Percentiles rank a stretch among this genome's conserved stretches.
phyloP scores from a whole-genome alignment of 1,284 basidiomycete species.

The Takashimella koratensis region DNA sequence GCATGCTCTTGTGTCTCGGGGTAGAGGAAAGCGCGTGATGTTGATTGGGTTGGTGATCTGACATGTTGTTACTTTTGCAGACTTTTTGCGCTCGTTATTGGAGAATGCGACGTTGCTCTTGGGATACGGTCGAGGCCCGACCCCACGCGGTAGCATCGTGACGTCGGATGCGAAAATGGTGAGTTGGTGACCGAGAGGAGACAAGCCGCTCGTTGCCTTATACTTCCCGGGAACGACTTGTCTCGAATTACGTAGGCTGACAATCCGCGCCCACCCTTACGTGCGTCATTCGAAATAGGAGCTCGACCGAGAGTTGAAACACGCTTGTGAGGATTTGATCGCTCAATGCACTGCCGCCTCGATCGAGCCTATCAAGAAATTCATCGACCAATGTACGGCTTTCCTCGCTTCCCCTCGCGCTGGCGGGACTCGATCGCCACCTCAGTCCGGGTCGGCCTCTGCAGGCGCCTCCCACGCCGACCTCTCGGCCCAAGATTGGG shows the following conservation, averaged over 20 bases:
- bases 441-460: not conserved
- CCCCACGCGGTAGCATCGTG: conserved; percentile 6
- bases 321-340: conserved; percentile 77
- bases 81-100: conserved; percentile 68
- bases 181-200: too few relatives aligned
- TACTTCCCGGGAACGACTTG: too few relatives aligned
- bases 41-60: not conserved
- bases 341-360: conserved; percentile 57
- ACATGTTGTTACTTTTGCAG: conserved; percentile 44
- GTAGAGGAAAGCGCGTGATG: not conserved
- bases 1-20: too few relatives aligned
- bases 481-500: conserved; percentile 55
- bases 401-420: conserved; percentile 34
- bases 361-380: conserved; percentile 57
- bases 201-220: too few relatives aligned
- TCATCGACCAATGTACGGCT: conserved; percentile 56
- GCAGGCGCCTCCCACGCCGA: conserved; percentile 26
- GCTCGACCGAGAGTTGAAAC: conserved; percentile 76
- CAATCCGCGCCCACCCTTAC: too few relatives aligned
- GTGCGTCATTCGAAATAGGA: too few relatives aligned
- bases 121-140: conserved; percentile 46
- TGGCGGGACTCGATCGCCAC: not conserved
- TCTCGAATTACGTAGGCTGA: too few relatives aligned
- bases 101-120: conserved; percentile 64
- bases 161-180: conserved; percentile 53